Conservation (phyloP, 345 rosid species). For the Abelmoschus esculentus region DNA sequence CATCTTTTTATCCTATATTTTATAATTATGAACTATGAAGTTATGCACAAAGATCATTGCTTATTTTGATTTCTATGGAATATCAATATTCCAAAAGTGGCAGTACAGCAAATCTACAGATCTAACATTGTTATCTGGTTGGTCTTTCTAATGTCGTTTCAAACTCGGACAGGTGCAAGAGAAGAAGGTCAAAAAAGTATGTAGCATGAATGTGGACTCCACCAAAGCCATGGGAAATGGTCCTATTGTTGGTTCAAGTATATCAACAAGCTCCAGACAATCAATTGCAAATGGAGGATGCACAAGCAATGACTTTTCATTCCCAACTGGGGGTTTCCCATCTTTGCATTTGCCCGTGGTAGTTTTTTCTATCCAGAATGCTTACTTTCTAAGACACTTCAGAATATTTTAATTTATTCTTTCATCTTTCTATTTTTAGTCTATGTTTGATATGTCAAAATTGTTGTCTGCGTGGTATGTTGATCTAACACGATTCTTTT, state of each 20-base stretch:
- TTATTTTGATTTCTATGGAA: background rate
- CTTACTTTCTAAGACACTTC: background rate
- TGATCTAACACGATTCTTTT: background rate
- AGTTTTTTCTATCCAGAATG: slow-evolving; percentile 28
- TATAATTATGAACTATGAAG: background rate
- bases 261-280: slow-evolving; percentile 33
- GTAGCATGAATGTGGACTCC: slow-evolving; percentile 69
- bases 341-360: slow-evolving; percentile 91
- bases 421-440: background rate
- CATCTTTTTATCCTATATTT: background rate
- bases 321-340: slow-evolving; percentile 71
- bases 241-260: slow-evolving; percentile 59
- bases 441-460: background rate
- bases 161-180: slow-evolving; percentile 72
- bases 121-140: background rate
- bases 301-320: slow-evolving; percentile 48
- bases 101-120: background rate
- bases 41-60: background rate
- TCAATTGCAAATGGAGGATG: slow-evolving; percentile 57
- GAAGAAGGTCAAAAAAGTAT: slow-evolving; percentile 84
- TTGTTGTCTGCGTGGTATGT: background rate
- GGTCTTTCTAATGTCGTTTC: slow-evolving; percentile 9
- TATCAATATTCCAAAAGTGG: background rate
- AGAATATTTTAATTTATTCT: background rate
- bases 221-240: slow-evolving; percentile 65